Base-by-base conservation (phyloP, 768 basidiomycete species). In the Trametes elegans region DNA sequence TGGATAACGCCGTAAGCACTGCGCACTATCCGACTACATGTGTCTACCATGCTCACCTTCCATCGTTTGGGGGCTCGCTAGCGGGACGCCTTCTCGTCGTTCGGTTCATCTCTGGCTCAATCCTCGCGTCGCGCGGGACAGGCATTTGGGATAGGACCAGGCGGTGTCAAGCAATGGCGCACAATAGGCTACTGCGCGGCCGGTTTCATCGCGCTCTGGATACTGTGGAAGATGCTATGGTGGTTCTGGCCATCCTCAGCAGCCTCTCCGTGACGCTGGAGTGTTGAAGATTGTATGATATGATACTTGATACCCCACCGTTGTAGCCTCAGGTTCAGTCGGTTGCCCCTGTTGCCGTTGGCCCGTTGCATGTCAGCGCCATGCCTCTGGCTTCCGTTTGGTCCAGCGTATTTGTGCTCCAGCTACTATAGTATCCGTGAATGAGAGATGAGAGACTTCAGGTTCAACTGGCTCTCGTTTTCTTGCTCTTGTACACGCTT, bases 1-100 rank as follows among this genome's bases (percentile, higher is more conserved):
- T 94, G 23, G 90, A 93, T 62, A 82, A 87, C 34, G 84, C 90
- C 3, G 90, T 90, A 56, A 58, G 85, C 68, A 5, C 35, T 47
- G 7, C 21, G 14, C 36, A 53, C 31, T 53, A 49, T 23, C 46
- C 13, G 55, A 49, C 27, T 29, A n/a, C n/a, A 13, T 8, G 18
- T 14, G 8, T 32, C 43, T 13, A 6, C 21, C 28, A 5, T 13
- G 21, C 13, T 38, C 13, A 18, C 23, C 26, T 29, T 23, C 35
- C 35, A 8, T n/a, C 18, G 23, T 3, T 5, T 24, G 26, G 19
- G 4, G 2, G 4, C 5, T 48, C 14, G 11, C 18, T 61, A 90
- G 88, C 76, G 79, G 23, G 80, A 89, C 65, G 75, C 79, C 1
- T 91, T 93, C 70, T 75, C 76, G 13, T 79, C 81, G 2, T 86